Percentiles rank a stretch among this genome's conserved stretches.
Evolutionary conservation across 1,284 basidiomycete genomes (phyloP).

Genomic region (Leccinum angustisporum): DNA sequence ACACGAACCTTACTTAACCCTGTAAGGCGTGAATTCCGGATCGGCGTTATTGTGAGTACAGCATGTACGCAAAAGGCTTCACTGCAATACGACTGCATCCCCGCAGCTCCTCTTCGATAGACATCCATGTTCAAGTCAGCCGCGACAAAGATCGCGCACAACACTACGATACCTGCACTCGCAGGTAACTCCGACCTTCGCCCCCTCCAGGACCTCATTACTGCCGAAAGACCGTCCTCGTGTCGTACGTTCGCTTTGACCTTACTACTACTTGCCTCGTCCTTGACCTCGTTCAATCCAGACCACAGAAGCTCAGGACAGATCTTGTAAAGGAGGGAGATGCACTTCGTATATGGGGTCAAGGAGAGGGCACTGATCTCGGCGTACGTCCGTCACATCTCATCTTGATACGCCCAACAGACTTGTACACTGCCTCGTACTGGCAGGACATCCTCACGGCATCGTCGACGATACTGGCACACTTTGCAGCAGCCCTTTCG

Average conservation of each 20-base stretch:
- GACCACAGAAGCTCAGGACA: constrained; percentile 61
- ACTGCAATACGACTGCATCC: not conserved
- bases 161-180: constrained; percentile 74
- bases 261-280: not conserved
- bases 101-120: constrained; percentile 4
- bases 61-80: not conserved
- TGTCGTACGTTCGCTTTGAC: constrained; percentile 50
- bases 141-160: constrained; percentile 81
- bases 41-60: not conserved
- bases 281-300: constrained; percentile 27
- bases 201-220: constrained; percentile 86
- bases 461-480: constrained; percentile 67
- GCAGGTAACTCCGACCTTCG: constrained; percentile 82
- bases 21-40: no score
- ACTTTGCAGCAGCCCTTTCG: constrained; percentile 69
- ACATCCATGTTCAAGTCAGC: constrained; percentile 68
- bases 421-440: not conserved
- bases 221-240: constrained; percentile 79
- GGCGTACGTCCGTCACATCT: constrained; percentile 47
- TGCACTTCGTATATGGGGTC: constrained; percentile 76
- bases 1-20: no score
- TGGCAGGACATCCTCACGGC: constrained; percentile 74
- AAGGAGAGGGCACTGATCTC: constrained; percentile 86
- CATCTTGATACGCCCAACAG: not conserved
- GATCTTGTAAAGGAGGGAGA: constrained; percentile 77